Percentiles rank a stretch among this genome's conserved stretches.
phyloP scores from a whole-genome alignment of 192 early-diverging fungal species.

The Backusella mclennaniae region DNA sequence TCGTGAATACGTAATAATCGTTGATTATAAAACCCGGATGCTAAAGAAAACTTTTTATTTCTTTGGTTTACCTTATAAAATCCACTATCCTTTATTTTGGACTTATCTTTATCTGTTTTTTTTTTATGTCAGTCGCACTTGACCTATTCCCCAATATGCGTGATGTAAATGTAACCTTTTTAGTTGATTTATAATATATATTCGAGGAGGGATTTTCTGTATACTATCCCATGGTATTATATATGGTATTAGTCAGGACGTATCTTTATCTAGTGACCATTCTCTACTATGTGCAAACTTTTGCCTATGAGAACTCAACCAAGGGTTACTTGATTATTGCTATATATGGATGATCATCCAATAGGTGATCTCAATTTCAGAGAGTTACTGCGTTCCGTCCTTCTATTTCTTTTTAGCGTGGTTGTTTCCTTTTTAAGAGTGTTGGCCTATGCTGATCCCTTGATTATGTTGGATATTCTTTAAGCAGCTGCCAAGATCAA shows the following conservation, averaged over 20 bases:
- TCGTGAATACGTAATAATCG: background rate
- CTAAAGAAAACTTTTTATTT: background rate
- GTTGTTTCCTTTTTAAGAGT: too few species aligned
- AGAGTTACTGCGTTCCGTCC: too few species aligned
- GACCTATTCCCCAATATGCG: background rate
- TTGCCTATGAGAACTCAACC: background rate
- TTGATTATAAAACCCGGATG: background rate
- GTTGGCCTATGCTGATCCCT: too few species aligned
- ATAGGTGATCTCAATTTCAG: background rate
- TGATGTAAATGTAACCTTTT: background rate
- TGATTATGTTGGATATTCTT: too few species aligned
- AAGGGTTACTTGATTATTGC: background rate
- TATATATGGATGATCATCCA: background rate
- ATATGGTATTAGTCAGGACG: background rate
- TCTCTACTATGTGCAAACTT: background rate
- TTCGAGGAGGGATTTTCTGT: background rate
- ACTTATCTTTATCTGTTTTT: background rate
- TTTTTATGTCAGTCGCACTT: background rate
- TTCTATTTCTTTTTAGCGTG: too few species aligned
- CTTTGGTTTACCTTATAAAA: background rate
- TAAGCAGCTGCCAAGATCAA: too few species aligned
- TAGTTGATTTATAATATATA: background rate
- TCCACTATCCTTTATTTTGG: background rate
- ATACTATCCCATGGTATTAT: too few species aligned
- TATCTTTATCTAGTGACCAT: background rate